Conservation (phyloP, 768 basidiomycete species). For the Hygrophorus russula region DNA sequence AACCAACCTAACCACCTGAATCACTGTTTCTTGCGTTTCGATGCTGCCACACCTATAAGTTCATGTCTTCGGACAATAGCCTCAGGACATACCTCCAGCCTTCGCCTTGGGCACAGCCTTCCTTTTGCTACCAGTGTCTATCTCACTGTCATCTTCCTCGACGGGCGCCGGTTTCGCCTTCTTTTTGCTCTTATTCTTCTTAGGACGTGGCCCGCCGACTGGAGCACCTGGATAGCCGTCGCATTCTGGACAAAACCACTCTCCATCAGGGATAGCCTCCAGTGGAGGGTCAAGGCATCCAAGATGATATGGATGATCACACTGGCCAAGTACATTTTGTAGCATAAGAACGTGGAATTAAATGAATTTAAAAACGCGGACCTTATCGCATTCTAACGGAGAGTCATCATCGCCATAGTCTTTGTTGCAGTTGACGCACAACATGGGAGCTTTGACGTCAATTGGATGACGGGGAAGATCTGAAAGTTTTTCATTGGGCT, state of each 20-base stretch:
- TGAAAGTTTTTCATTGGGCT: conserved; percentile 60
- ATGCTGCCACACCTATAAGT: conserved; percentile 4
- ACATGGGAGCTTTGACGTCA: conserved; percentile 53
- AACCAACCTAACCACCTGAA: not conserved
- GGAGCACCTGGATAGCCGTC: conserved; percentile 45
- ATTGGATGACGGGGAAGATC: conserved; percentile 75
- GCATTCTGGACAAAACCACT: conserved; percentile 88
- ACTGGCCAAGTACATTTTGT: conserved; percentile 31
- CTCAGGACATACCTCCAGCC: conserved; percentile 22
- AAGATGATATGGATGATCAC: conserved; percentile 82
- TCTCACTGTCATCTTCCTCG: conserved; percentile 14
- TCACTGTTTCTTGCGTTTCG: conserved; percentile 14
- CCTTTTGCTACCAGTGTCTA: conserved; percentile 24
- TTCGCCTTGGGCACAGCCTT: conserved; percentile 29
- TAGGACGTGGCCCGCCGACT: conserved; percentile 26
- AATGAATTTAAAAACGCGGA: conserved; percentile 15
- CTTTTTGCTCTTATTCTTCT: conserved; percentile 14
- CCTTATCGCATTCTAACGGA: conserved; percentile 88
- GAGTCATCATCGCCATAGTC: conserved; percentile 64
- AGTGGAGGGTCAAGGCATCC: conserved; percentile 75
- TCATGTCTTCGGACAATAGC: not conserved
- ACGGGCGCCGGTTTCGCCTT: conserved; percentile 14
- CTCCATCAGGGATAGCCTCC: conserved; percentile 67
- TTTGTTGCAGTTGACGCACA: conserved; percentile 61
- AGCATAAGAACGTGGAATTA: not conserved